phyloP scores from a whole-genome alignment of 306 rosid species.

The Castanopsis chinensis region DNA sequence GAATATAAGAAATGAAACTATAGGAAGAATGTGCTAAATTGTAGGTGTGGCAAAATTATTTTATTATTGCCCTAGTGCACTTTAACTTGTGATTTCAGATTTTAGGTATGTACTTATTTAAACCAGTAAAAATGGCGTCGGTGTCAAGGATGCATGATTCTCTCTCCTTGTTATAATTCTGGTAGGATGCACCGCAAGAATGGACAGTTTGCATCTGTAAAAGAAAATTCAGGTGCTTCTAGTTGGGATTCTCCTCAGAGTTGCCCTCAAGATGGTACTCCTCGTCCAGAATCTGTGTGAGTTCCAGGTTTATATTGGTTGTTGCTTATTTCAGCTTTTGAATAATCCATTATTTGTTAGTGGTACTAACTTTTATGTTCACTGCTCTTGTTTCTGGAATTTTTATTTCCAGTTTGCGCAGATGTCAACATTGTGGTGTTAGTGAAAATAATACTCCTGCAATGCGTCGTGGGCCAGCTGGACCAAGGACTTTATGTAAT shows the following conservation, averaged over 20 bases:
- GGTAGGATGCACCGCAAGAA: conserved; percentile 89
- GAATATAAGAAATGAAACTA: background rate
- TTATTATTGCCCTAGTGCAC: background rate
- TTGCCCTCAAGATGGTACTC: conserved; percentile 58
- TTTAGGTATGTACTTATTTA: conserved; percentile 3
- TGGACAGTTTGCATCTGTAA: conserved; percentile 84
- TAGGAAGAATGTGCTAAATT: background rate
- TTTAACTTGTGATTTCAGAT: conserved; percentile 6
- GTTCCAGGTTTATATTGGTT: conserved; percentile 37
- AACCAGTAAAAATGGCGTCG: background rate
- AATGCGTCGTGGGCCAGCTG: conserved; percentile 99
- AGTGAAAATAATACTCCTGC: conserved; percentile 91
- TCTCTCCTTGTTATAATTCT: conserved; percentile 20
- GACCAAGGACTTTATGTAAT: conserved; percentile 93
- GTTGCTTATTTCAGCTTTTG: conserved; percentile 3
- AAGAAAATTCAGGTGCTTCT: conserved; percentile 66
- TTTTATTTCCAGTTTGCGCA: conserved; percentile 53
- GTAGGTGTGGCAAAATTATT: conserved; percentile 5
- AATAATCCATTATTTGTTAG: background rate
- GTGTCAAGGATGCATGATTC: conserved; percentile 6
- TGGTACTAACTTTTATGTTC: background rate
- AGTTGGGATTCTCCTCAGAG: conserved; percentile 53
- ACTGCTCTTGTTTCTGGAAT: background rate
- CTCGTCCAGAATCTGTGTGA: conserved; percentile 70
- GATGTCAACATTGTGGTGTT: conserved; percentile 92